Conservation (phyloP, 805 yeast genomes). For the Saccharomycopsis fodiens region DNA sequence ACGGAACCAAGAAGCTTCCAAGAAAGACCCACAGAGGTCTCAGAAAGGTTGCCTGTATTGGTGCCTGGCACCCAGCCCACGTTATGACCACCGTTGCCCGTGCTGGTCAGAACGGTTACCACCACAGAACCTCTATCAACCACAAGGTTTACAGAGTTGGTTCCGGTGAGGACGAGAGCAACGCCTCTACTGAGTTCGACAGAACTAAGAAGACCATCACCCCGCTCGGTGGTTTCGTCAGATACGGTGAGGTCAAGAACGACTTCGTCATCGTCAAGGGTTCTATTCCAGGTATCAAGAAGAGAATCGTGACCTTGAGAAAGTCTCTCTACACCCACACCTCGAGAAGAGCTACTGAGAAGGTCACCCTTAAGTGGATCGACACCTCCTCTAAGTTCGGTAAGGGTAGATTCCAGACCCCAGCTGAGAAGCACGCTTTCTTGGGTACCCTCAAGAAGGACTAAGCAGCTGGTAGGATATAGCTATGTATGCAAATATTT, state of each 20-base stretch:
- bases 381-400: slow-evolving; percentile 99
- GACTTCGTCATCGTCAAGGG: slow-evolving; percentile 98
- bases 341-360: slow-evolving; percentile 94
- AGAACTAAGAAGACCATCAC: slow-evolving; percentile 99
- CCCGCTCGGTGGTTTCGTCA: slow-evolving; percentile 99
- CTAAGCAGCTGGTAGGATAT: slow-evolving; percentile 33
- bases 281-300: slow-evolving; percentile 99
- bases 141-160: slow-evolving; percentile 99
- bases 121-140: slow-evolving; percentile 99
- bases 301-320: slow-evolving; percentile 99
- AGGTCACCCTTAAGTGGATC: slow-evolving; percentile 97
- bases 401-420: slow-evolving; percentile 99
- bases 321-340: slow-evolving; percentile 97
- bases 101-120: slow-evolving; percentile 99
- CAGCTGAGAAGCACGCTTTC: slow-evolving; percentile 99
- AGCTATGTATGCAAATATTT: too few relatives aligned
- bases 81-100: slow-evolving; percentile 99
- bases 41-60: slow-evolving; percentile 99
- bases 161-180: slow-evolving; percentile 88
- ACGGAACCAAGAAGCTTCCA: slow-evolving; percentile 99
- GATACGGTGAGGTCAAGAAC: slow-evolving; percentile 97
- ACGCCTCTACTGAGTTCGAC: slow-evolving; percentile 96
- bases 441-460: slow-evolving; percentile 99
- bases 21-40: slow-evolving; percentile 99
- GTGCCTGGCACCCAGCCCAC: slow-evolving; percentile 99